Percentiles rank a stretch among this genome's conserved stretches.
These are phyloP conservation scores for Zygosaccharomyces siamensis DNA, from an alignment of 805 yeast genomes.

Conservation along the genomic window DNA sequence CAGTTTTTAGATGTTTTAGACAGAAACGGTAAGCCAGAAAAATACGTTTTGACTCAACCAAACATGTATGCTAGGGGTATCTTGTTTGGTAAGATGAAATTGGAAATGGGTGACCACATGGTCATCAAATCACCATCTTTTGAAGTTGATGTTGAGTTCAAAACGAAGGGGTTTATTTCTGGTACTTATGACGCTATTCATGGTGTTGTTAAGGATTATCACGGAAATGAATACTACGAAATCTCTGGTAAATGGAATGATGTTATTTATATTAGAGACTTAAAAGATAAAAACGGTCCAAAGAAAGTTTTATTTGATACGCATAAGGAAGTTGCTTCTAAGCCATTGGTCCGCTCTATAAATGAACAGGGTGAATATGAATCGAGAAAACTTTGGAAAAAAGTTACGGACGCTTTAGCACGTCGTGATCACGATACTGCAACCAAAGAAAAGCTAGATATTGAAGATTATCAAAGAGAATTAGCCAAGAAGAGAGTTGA, in stretches of 20 bases:
- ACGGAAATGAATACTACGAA: slow-evolving; percentile 55
- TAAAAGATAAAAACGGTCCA: slow-evolving; percentile 41
- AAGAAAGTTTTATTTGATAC: slow-evolving; percentile 59
- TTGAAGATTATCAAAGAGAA: slow-evolving; percentile 82
- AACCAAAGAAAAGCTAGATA: slow-evolving; percentile 79
- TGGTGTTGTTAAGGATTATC: slow-evolving; percentile 57
- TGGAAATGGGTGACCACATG: slow-evolving; percentile 92
- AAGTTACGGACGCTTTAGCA: slow-evolving; percentile 78
- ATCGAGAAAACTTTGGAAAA: slow-evolving; percentile 76
- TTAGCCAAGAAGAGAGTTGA: slow-evolving; percentile 69
- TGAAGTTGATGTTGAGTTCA: slow-evolving; percentile 83
- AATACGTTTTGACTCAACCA: slow-evolving; percentile 86
- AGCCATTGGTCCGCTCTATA: slow-evolving; percentile 73
- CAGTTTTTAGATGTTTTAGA: slow-evolving; percentile 58
- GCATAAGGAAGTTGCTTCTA: slow-evolving; percentile 43
- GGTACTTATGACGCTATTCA: slow-evolving; percentile 89
- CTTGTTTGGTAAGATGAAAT: slow-evolving; percentile 80
- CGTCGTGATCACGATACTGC: slow-evolving; percentile 75
- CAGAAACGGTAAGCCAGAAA: slow-evolving; percentile 50
- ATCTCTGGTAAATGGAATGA: slow-evolving; percentile 94
- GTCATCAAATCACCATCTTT: slow-evolving; percentile 57
- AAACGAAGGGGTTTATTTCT: slow-evolving; percentile 88
- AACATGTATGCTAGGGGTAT: slow-evolving; percentile 94
- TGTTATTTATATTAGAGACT: slow-evolving; percentile 60
- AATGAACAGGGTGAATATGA: slow-evolving; percentile 77